Evolutionary conservation across 1,139 yeast genomes (phyloP), one percentile per base, ranked within the genome.

Genomic region (Pichia kudriavzevii): DNA sequence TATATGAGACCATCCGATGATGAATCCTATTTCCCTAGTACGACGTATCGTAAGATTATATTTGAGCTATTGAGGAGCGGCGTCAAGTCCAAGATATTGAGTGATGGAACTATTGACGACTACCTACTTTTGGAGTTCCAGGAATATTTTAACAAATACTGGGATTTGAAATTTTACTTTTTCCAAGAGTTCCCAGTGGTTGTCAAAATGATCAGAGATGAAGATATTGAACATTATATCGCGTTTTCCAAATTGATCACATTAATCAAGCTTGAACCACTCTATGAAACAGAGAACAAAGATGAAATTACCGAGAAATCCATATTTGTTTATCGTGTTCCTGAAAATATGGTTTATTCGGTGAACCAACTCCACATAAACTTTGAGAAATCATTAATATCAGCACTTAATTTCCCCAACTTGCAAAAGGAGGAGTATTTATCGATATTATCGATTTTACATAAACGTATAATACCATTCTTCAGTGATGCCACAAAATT

Each of bases 401-500:
- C 12, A n/a, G 55, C 66, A 12, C 58, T 77, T 11, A 64, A 88
- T 48, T 61, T 66, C 27, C 61, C 63, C 40, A 67, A 70, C 20
- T 26, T 52, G 14, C 20, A 31, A 8, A 35, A 50, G 4, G 53
- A 66, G 1, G 94, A 85, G 55, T 80, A 81, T 58, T 84, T 83
- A 56, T 63, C 79, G 1, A 66, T 80, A 2, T 64, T 91, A 36
- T 62, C 74, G 7, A 70, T 87, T 6, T 57, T 91, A 47, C 96
- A 91, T 59, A 85, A 84, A 55, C 65, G 94, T 43, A 69, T 91
- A 33, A 79, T 91, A 25, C 96, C 97, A 28, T 72, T 69, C 52
- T 72, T 87, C 70, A 68, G 75, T 28, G 79, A 78, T 45, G 95
- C 97, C 2, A 82, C 84, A 33, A 68, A 74, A 43, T 63, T 91